These are phyloP conservation scores for Coemansia sp. DNA, from an alignment of 192 early-diverging fungal genomes.

Conservation along the genomic window DNA sequence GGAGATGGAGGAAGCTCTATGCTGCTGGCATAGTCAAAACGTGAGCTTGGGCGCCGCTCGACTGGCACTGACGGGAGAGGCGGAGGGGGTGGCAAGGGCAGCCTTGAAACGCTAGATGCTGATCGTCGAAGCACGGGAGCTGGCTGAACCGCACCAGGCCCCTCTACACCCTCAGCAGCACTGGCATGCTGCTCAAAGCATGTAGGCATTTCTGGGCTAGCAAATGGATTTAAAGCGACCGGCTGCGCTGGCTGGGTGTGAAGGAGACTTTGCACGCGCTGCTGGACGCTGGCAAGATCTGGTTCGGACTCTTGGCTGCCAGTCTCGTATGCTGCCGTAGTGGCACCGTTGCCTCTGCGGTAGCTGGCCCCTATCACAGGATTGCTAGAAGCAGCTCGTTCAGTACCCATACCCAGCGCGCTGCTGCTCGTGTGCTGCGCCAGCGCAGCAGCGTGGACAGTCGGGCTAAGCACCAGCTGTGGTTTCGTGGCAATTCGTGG, in stretches of 20 bases:
- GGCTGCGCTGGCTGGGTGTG: neutral
- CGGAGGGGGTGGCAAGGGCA: slow-evolving; percentile 16
- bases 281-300: slow-evolving; percentile 18
- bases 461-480: neutral
- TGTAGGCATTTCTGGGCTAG: slow-evolving; percentile 36
- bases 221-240: slow-evolving; percentile 31
- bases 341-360: neutral
- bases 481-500: slow-evolving; percentile 9
- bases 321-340: neutral
- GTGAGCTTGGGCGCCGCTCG: neutral
- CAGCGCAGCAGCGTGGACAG: slow-evolving; percentile 11
- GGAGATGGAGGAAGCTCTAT: neutral
- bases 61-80: slow-evolving; percentile 6
- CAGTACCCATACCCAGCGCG: neutral
- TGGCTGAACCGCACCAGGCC: neutral
- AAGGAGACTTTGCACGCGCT: slow-evolving; percentile 34
- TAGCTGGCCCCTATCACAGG: neutral
- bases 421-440: slow-evolving; percentile 10
- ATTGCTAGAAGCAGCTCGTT: neutral
- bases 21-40: neutral
- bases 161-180: neutral
- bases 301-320: neutral
- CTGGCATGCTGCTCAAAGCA: neutral
- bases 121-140: slow-evolving; percentile 13
- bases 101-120: slow-evolving; percentile 12